phyloP scores from a whole-genome alignment of 2,329 filamentous ascomycete species.

The Botrytis squamosa region DNA sequence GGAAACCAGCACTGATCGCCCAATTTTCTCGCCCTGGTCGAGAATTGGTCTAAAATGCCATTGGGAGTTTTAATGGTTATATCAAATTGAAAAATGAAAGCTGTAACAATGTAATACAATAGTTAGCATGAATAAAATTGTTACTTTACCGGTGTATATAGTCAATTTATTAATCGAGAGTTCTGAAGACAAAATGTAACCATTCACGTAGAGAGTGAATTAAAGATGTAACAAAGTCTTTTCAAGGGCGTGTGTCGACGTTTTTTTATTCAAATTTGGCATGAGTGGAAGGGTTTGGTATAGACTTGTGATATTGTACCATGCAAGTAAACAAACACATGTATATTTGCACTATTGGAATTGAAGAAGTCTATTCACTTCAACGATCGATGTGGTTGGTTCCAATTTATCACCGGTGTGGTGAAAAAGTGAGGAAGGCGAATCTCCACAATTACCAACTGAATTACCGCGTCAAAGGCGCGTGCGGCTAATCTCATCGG shows the following conservation, averaged over 20 bases:
- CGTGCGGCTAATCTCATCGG: background rate
- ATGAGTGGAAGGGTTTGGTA: background rate
- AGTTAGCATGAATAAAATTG: background rate
- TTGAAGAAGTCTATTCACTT: background rate
- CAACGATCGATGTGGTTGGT: background rate
- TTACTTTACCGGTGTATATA: too few relatives aligned
- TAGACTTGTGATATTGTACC: background rate
- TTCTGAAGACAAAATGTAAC: background rate
- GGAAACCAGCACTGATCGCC: background rate
- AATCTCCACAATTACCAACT: background rate
- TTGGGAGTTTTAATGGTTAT: too few relatives aligned
- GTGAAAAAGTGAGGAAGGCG: background rate
- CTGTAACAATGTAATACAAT: background rate
- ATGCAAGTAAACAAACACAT: background rate
- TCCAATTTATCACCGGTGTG: background rate
- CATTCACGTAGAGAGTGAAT: background rate
- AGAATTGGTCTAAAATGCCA: background rate
- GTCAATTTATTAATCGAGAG: background rate
- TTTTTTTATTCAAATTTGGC: background rate
- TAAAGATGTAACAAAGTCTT: constrained; percentile 32
- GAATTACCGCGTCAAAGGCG: background rate
- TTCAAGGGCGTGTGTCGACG: constrained; percentile 25
- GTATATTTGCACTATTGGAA: background rate
- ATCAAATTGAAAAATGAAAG: background rate
- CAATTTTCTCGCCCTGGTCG: background rate